Base-by-base conservation (phyloP, 1,284 basidiomycete species). In the Wallemia ichthyophaga region DNA sequence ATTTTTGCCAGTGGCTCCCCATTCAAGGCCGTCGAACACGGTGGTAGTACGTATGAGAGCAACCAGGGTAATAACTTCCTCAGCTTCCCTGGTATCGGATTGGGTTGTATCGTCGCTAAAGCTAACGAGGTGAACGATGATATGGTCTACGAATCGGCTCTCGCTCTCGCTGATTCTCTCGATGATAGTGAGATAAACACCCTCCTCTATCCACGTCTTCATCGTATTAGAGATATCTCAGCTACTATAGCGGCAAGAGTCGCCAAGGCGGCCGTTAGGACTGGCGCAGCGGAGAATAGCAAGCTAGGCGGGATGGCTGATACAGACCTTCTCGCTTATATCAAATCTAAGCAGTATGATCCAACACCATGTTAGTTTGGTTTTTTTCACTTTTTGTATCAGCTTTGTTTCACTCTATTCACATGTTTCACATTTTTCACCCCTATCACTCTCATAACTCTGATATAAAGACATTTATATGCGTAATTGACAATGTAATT, bases 11-110 rank as follows among this genome's bases (percentile, higher is more conserved):
- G 81, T 32, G 91, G 89, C 1, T 88, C 85, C 54, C 89, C 89
- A 1, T 95, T 92, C 77, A 62, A 63, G 33, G 74, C 76, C 61
- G 72, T 79, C 60, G 67, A 73, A 58, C 82, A 74, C 71, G 69
- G 76, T 28, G 78, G 81, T 57, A 73, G 72, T 62, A 75, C 66
- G 31, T 72, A 82, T 64, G 82, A 85, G 66, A 82, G 89, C 2
- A 85, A 85, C 32, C 91, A 94, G 71, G 88, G 82, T 32, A 89
- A 91, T 70, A 91, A 89, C 71, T 85, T 87, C 81, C 83, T 80
- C 67, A 79, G 81, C 66, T 81, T 81, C 73, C 71, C 71, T 71
- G 83, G 84, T 59, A 74, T 91, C 58, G 87, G 87, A 7, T 75
- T 92, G 28, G 86, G 82, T 57, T 74, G 82, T 7, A 81, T 89